Conservation (phyloP, 2,329 filamentous ascomycete genomes). For the Scytalidium lignicola region DNA sequence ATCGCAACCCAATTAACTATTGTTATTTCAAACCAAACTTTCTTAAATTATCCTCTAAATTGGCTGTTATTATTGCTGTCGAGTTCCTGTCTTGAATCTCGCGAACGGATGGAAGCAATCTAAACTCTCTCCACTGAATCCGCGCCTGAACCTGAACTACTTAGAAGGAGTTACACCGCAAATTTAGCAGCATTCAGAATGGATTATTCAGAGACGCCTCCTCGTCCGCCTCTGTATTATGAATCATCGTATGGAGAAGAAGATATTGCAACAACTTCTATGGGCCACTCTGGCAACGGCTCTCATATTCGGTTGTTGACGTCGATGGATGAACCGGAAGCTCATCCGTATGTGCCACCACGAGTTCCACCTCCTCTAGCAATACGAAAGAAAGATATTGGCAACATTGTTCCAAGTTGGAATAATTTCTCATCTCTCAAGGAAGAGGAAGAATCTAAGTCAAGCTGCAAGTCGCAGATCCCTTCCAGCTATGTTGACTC, state of each 20-base stretch:
- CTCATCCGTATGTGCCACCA: conserved; percentile 49
- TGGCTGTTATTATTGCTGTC: neutral
- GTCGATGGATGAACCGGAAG: conserved; percentile 52
- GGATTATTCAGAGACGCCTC: conserved; percentile 41
- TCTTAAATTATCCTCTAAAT: neutral
- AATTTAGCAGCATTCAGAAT: conserved; percentile 15
- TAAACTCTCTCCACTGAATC: neutral
- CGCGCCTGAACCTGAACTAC: neutral
- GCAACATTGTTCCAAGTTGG: conserved; percentile 27
- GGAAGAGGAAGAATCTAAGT: conserved; percentile 33
- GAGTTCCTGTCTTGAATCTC: neutral
- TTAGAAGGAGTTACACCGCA: neutral
- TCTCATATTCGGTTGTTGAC: conserved; percentile 57
- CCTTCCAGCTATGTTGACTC: conserved; percentile 29
- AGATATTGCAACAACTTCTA: conserved; percentile 39
- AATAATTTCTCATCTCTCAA: conserved; percentile 32
- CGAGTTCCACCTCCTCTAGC: conserved; percentile 16
- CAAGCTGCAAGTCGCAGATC: conserved; percentile 28
- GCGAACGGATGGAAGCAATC: neutral
- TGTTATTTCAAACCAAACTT: neutral
- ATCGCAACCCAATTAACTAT: neutral
- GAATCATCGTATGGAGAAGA: conserved; percentile 52
- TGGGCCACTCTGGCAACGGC: conserved; percentile 37
- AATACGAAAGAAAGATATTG: conserved; percentile 21
- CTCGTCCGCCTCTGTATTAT: conserved; percentile 51